Conservation (phyloP, 768 basidiomycete species). For the Boletus fagicola region DNA sequence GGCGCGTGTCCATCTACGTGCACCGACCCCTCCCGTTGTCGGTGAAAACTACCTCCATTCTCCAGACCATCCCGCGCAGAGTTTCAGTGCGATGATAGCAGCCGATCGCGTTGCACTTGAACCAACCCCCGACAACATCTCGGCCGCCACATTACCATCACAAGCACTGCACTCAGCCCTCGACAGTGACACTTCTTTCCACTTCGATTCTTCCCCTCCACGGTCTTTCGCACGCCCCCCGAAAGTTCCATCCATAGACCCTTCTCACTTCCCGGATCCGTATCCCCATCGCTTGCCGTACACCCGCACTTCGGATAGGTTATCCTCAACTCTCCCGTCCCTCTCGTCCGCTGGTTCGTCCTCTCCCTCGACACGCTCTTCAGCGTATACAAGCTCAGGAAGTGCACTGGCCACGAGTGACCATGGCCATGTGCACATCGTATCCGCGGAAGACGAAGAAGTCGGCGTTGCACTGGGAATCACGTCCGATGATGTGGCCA, state of each 20-base stretch:
- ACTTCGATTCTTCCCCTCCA: constrained; percentile 36
- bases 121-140: constrained; percentile 15
- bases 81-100: constrained; percentile 22
- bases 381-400: constrained; percentile 73
- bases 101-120: constrained; percentile 14
- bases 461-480: constrained; percentile 53
- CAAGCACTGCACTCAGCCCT: constrained; percentile 29
- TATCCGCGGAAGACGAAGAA: constrained; percentile 57
- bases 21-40: constrained; percentile 36
- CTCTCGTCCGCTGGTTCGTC: constrained; percentile 73
- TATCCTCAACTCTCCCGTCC: constrained; percentile 47
- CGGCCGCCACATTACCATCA: constrained; percentile 25
- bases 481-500: constrained; percentile 62
- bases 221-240: constrained; percentile 43
- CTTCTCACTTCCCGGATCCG: constrained; percentile 68
- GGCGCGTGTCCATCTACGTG: constrained; percentile 38
- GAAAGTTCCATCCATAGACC: constrained; percentile 52
- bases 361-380: constrained; percentile 69
- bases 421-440: constrained; percentile 64
- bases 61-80: constrained; percentile 16
- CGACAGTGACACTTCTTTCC: constrained; percentile 40
- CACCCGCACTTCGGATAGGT: constrained; percentile 34
- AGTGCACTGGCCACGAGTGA: constrained; percentile 61
- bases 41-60: constrained; percentile 29
- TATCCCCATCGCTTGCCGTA: constrained; percentile 60